Conservation (phyloP, 2,329 filamentous ascomycete species). For the Cercospora zeae-maydis region DNA sequence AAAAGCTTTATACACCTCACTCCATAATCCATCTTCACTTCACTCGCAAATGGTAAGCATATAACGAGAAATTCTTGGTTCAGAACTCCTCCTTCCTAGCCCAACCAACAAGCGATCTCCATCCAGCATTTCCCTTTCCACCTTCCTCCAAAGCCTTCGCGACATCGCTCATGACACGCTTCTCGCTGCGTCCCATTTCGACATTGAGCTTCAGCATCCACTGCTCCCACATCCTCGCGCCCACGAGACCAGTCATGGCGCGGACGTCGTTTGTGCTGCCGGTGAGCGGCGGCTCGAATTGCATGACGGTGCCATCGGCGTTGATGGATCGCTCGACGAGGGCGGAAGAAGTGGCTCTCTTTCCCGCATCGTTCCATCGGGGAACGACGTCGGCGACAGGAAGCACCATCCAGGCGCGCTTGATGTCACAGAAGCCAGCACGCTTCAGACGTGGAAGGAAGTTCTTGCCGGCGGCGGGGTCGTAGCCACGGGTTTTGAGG, state of each 20-base stretch:
- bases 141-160: slow-evolving; percentile 59
- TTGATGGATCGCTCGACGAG: slow-evolving; percentile 38
- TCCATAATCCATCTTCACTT: not conserved
- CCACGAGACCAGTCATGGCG: slow-evolving; percentile 71
- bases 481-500: slow-evolving; percentile 84
- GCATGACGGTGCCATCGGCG: slow-evolving; percentile 31
- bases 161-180: slow-evolving; percentile 53
- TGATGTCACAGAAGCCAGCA: slow-evolving; percentile 74
- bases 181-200: slow-evolving; percentile 70
- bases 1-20: slow-evolving; percentile 1
- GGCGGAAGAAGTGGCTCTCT: slow-evolving; percentile 13
- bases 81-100: slow-evolving; percentile 47
- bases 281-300: slow-evolving; percentile 34
- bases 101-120: slow-evolving; percentile 60
- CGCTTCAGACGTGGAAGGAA: slow-evolving; percentile 72
- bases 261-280: slow-evolving; percentile 38
- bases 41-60: too few species aligned
- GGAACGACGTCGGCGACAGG: slow-evolving; percentile 61
- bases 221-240: slow-evolving; percentile 90
- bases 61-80: not conserved
- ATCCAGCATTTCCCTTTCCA: slow-evolving; percentile 55
- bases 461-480: slow-evolving; percentile 74
- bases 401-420: slow-evolving; percentile 82
- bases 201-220: slow-evolving; percentile 87
- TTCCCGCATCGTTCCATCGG: slow-evolving; percentile 36